These are phyloP conservation scores for Aureobasidium lini DNA, from an alignment of 2,329 filamentous ascomycete species.

Conservation along the genomic window DNA sequence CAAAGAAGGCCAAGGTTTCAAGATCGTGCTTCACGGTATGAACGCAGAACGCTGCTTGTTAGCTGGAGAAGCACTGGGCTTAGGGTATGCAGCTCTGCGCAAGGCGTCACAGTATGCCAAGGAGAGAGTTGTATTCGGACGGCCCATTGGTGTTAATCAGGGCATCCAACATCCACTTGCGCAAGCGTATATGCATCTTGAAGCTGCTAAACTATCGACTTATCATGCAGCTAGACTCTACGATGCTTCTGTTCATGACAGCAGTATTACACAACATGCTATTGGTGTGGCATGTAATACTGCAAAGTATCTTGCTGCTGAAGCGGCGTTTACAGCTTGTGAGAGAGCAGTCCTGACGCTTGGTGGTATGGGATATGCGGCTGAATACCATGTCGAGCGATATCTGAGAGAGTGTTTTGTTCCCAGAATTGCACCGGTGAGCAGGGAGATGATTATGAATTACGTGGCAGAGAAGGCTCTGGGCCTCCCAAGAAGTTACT, in stretches of 20 bases:
- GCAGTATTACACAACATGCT: constrained; percentile 35
- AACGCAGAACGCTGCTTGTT: constrained; percentile 70
- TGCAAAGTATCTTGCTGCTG: constrained; percentile 52
- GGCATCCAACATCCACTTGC: constrained; percentile 59
- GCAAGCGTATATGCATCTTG: constrained; percentile 56
- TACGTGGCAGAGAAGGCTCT: constrained; percentile 41
- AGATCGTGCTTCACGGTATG: constrained; percentile 65
- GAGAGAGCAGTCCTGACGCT: constrained; percentile 52
- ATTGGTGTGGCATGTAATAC: constrained; percentile 50
- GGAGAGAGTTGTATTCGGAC: constrained; percentile 58
- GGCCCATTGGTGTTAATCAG: constrained; percentile 60
- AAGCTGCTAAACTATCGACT: constrained; percentile 53
- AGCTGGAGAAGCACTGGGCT: constrained; percentile 45
- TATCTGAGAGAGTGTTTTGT: constrained; percentile 54
- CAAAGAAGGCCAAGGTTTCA: constrained; percentile 67
- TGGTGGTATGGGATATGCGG: constrained; percentile 57
- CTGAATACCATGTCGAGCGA: constrained; percentile 56
- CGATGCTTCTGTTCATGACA: constrained; percentile 39
- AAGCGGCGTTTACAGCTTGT: constrained; percentile 54
- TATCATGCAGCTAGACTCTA: constrained; percentile 55
- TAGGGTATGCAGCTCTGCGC: constrained; percentile 37
- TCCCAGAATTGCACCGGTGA: constrained; percentile 53
- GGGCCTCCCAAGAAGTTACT: constrained; percentile 62
- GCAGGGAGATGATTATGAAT: constrained; percentile 32
- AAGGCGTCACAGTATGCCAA: constrained; percentile 57